These are phyloP conservation scores for Raphanus sativus DNA, from an alignment of 345 rosid genomes.

Conservation along the genomic window DNA sequence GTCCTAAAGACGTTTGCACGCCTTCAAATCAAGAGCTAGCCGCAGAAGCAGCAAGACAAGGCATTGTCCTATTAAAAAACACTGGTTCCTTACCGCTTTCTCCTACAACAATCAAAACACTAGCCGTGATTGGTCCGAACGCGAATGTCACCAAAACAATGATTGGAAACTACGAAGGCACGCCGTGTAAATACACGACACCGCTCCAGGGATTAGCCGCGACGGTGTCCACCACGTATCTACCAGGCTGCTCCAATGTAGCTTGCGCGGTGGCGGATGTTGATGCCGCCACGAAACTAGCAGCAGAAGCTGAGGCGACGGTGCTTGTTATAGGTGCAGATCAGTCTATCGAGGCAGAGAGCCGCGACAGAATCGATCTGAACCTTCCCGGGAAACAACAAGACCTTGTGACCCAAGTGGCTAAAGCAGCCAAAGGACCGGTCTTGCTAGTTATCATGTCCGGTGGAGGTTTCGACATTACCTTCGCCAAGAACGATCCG, in stretches of 20 bases:
- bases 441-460: conserved; percentile 92
- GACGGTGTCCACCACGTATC: conserved; percentile 53
- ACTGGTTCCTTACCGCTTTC: conserved; percentile 65
- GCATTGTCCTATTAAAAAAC: conserved; percentile 89
- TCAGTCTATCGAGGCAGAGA: conserved; percentile 71
- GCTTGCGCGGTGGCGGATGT: conserved; percentile 62
- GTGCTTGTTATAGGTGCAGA: conserved; percentile 82
- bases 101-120: conserved; percentile 49
- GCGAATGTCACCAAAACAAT: conserved; percentile 87
- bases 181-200: conserved; percentile 80
- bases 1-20: conserved; percentile 85
- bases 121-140: conserved; percentile 93
- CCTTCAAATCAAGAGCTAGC: conserved; percentile 69
- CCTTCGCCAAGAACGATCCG: conserved; percentile 58
- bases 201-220: conserved; percentile 77
- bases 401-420: conserved; percentile 58
- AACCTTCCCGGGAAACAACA: conserved; percentile 81
- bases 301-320: conserved; percentile 68
- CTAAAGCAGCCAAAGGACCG: conserved; percentile 72
- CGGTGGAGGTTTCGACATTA: conserved; percentile 82
- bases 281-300: conserved; percentile 56
- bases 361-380: conserved; percentile 60
- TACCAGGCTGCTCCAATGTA: conserved; percentile 68
- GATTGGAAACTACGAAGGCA: conserved; percentile 97
- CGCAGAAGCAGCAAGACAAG: conserved; percentile 88